Conservation (phyloP, 495 filamentous ascomycete species). For the Cercophora scortea region DNA sequence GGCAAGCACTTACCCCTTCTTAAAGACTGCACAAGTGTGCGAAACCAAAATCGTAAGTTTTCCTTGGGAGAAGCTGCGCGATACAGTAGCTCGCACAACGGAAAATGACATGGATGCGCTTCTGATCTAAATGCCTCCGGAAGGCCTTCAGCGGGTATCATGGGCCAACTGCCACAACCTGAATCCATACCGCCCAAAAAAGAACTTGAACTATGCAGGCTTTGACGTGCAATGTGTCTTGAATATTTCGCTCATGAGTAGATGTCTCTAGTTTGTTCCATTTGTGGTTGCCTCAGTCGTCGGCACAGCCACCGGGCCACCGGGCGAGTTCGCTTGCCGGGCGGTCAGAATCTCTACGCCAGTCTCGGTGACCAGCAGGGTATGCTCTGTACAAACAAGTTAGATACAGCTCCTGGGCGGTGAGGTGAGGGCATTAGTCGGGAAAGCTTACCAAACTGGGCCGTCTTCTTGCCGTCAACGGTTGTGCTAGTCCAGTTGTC, state of each 20-base stretch:
- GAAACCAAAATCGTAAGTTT: no score
- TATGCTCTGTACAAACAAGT: constrained; percentile 59
- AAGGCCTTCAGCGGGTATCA: no score
- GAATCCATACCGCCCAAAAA: no score
- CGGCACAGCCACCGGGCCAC: constrained; percentile 70
- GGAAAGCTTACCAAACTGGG: constrained; percentile 61
- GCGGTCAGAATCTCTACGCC: constrained; percentile 93
- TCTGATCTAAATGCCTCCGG: no score
- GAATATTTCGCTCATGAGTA: not conserved
- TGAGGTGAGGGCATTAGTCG: not conserved
- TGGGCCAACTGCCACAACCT: no score
- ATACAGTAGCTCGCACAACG: no score
- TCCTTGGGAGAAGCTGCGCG: no score
- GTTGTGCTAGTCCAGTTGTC: constrained; percentile 89
- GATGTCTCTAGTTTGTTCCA: not conserved
- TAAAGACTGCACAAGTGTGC: no score
- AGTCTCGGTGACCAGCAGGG: constrained; percentile 83
- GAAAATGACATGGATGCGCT: no score
- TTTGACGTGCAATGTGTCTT: not conserved
- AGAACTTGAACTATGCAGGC: no score
- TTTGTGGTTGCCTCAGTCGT: not conserved
- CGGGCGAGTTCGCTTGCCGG: constrained; percentile 70
- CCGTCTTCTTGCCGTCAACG: constrained; percentile 70
- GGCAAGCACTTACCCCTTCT: no score
- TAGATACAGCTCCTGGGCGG: not conserved